phyloP scores from a whole-genome alignment of 345 rosid genomes.

The Aegle marmelos region DNA sequence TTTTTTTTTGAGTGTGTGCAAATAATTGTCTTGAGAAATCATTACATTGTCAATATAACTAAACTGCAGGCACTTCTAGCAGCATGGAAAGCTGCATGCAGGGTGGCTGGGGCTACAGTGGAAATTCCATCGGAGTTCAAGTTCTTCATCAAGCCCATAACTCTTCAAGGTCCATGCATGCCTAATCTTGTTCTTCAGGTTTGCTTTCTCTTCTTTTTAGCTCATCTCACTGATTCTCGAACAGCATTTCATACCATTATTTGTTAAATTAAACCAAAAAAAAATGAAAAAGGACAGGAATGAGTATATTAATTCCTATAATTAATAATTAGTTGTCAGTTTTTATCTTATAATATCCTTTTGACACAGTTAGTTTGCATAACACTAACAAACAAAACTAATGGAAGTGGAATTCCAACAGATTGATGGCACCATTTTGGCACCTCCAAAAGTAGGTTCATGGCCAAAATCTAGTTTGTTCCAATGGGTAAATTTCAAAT shows the following conservation, averaged over 20 bases:
- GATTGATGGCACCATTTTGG: conserved; percentile 71
- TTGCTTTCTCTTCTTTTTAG: conserved; percentile 16
- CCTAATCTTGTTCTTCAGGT: conserved; percentile 61
- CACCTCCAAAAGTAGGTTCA: conserved; percentile 57
- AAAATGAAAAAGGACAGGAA: background rate
- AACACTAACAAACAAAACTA: conserved; percentile 16
- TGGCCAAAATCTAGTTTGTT: conserved; percentile 70
- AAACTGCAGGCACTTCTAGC: conserved; percentile 40
- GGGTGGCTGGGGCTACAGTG: conserved; percentile 38
- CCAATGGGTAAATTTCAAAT: conserved; percentile 89
- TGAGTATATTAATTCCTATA: conserved; percentile 1
- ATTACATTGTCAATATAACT: background rate
- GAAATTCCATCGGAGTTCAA: conserved; percentile 45
- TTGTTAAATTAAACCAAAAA: background rate
- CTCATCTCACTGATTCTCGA: background rate
- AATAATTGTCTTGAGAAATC: background rate
- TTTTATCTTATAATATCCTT: background rate
- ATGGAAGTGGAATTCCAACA: conserved; percentile 31
- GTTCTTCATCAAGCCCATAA: conserved; percentile 48
- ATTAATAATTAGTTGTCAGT: background rate
- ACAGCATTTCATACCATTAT: background rate
- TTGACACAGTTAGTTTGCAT: background rate
- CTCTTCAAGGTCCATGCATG: conserved; percentile 68
- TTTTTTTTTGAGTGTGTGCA: no score
- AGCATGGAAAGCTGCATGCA: conserved; percentile 70